Evolutionary conservation across 805 yeast species (phyloP), one percentile per base, ranked within the genome.

Genomic region (Metschnikowia henanensis): DNA sequence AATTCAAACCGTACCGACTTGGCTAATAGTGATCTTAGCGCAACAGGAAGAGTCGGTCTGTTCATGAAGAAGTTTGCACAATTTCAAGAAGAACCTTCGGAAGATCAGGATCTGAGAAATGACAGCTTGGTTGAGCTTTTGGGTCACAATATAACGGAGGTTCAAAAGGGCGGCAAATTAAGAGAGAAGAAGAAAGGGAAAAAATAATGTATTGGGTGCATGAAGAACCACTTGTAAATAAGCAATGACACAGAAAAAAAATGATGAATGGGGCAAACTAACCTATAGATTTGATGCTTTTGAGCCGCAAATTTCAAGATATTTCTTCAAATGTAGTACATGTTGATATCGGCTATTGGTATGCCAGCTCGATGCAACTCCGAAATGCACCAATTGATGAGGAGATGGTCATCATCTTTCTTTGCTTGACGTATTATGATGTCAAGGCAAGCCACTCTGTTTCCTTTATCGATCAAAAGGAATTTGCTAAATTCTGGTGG

Each of bases 1-100:
- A 94, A 94, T 66, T 88, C 90, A 40, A 79, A 86, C 50, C 81
- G 91, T 66, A 79, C 86, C 18, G 94, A 89, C 63, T 71, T 87
- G 56, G 78, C 78, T 39, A 77, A 83, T 35, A 75, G 80, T 28
- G 95, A 87, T 64, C 84, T 87, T n/a, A 87, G 81, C 62, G 87
- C 94, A 12, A 83, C 87, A 40, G 96, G 95, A 56, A 84, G 83
- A 64, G 69, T 91, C 58, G 81, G 77, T 64, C 83, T 78, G 63
- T 87, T 86, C 74, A 84, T 80, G 62, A 78, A 79, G 62, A 84
- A 76, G 62, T 87, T 76, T 59, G 66, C 84, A 2, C 57, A 58
- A 15, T 66, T 71, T 30, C 67, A 65, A 43, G 67, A 61, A 30
- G 51, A 50, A 29, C 70, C 61, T 13, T 47, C 52, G 5, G 64